A percentile compares a stretch with the other conserved stretches of the same genome.
Conservation (phyloP, 2,329 filamentous ascomycete genomes). For the Pseudodiploospora longispora region DNA sequence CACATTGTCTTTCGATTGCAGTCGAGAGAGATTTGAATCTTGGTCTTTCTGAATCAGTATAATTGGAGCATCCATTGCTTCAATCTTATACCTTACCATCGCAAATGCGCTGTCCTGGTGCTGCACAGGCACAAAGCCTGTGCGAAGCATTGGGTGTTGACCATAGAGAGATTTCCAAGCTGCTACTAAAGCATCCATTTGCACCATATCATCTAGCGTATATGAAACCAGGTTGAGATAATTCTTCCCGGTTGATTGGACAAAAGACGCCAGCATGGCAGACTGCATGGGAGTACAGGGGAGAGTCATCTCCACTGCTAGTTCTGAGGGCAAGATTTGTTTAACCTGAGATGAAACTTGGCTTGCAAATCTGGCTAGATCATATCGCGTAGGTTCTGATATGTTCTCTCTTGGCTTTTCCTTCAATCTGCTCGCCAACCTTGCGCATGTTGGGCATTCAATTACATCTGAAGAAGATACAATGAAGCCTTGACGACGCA, state of each 20-base stretch:
- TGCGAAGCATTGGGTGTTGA: constrained; percentile 65
- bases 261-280: constrained; percentile 70
- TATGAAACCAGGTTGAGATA: constrained; percentile 71
- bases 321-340: constrained; percentile 10
- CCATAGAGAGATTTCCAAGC: constrained; percentile 53
- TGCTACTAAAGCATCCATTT: constrained; percentile 31
- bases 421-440: constrained; percentile 23
- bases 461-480: constrained; percentile 69
- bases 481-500: constrained; percentile 51
- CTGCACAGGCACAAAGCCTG: constrained; percentile 60
- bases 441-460: constrained; percentile 44
- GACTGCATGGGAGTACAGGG: constrained; percentile 76
- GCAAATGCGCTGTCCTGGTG: constrained; percentile 56
- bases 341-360: constrained; percentile 22
- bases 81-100: constrained; percentile 56
- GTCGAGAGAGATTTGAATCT: constrained; percentile 4
- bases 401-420: constrained; percentile 7
- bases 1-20: constrained; percentile 28
- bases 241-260: constrained; percentile 54
- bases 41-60: background rate
- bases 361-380: constrained; percentile 32
- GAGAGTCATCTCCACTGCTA: constrained; percentile 47
- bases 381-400: constrained; percentile 18
- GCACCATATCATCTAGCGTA: constrained; percentile 33
- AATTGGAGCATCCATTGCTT: constrained; percentile 9